Base-by-base conservation (phyloP, 139 green algal species). In the Limnomonas spitsbergensis region DNA sequence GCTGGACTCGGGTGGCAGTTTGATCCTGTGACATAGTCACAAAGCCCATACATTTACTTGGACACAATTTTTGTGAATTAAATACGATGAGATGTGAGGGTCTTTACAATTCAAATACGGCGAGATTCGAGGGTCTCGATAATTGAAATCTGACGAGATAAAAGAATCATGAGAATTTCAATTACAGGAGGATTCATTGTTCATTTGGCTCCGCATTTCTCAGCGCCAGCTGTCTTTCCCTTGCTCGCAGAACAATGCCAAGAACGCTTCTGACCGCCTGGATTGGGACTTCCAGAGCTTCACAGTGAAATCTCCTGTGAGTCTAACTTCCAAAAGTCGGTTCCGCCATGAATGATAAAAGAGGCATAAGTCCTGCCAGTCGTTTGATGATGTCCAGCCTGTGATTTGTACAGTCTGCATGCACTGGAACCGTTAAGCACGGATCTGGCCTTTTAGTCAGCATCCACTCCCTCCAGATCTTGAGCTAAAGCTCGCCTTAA, bases 241-340 rank as follows among this genome's bases (percentile, higher is more conserved):
- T 14, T 61, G 47, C 47, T 29, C 47, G 20, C 20, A 29, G 14
- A 14, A 61, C 14, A 61, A 61, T 29, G 71, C 31, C 69, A 70
- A 69, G 27, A 38, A 73, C 14, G 36, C 75, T 42, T 38, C 14
- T 20, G 0, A 40, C 1, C 3, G 34, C 2, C 32, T 84, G 76
- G 36, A 26, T 3, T 90, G 83, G 80, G 3, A 4, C 24, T 88
- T 88, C 75, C 69, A 82, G 42, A 66, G 69, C 39, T 77, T 90
- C 38, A 78, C 74, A 9, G 77, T 90, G 2, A 75, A 77, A 40
- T 82, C 74, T 76, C 61, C 79, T 89, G 42, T 20, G 69, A 75
- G 89, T 81, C 76, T 29, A 29, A 61, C 14, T 29, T 20, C 47
- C 20, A 61, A 29, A 61, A 61, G 14, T 61, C 20, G 47, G 20